These are phyloP conservation scores for Umbelopsis vinacea DNA, from an alignment of 192 early-diverging fungal genomes.

Conservation along the genomic window DNA sequence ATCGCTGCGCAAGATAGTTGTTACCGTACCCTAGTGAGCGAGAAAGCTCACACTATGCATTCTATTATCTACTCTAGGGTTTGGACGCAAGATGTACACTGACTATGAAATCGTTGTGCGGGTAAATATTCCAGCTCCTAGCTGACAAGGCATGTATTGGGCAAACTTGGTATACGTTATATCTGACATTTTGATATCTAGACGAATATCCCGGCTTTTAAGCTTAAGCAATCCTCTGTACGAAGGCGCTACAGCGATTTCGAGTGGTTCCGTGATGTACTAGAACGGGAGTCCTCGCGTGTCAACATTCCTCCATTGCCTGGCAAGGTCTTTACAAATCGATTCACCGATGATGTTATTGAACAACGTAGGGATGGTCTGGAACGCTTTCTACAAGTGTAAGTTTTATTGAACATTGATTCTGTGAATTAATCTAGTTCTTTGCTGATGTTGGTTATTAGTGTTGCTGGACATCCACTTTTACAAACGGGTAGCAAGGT, in stretches of 20 bases:
- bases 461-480: conserved; percentile 94
- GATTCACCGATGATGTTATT: conserved; percentile 95
- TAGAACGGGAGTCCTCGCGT: conserved; percentile 87
- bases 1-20: conserved; percentile 13
- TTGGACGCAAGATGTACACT: conserved; percentile 85
- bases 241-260: conserved; percentile 96
- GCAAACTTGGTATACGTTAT: background rate
- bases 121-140: conserved; percentile 52
- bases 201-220: conserved; percentile 98
- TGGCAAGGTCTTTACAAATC: conserved; percentile 95
- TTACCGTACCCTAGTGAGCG: no score
- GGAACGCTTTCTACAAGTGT: conserved; percentile 97
- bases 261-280: conserved; percentile 96
- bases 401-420: conserved; percentile 35
- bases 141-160: background rate
- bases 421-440: conserved; percentile 11
- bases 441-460: conserved; percentile 30
- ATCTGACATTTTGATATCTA: conserved; percentile 34
- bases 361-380: conserved; percentile 88
- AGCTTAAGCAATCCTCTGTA: conserved; percentile 79
- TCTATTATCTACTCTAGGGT: conserved; percentile 41
- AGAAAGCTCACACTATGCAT: background rate
- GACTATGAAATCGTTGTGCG: conserved; percentile 96
- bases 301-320: conserved; percentile 97
- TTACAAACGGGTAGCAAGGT: conserved; percentile 97